phyloP scores from a whole-genome alignment of 371 early-diverging fungal species.

The Ordospora pajunii region DNA sequence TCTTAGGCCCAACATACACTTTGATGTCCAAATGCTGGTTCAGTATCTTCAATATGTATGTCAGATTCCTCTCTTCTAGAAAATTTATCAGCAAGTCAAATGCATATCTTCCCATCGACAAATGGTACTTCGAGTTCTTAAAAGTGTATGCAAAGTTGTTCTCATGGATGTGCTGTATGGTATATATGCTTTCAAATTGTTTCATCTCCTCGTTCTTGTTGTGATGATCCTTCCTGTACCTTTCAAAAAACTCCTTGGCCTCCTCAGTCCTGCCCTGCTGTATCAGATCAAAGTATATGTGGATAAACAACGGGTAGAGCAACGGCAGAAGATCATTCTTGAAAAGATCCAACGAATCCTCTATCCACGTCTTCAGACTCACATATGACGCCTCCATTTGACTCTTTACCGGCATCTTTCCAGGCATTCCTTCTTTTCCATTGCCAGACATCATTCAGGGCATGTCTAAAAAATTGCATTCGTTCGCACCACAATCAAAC shows the following conservation, averaged over 20 bases:
- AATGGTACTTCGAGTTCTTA: slow-evolving; percentile 72
- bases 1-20: slow-evolving; percentile 60
- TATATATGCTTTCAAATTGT: slow-evolving; percentile 64
- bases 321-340: slow-evolving; percentile 70
- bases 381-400: slow-evolving; percentile 63
- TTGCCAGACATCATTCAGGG: neutral
- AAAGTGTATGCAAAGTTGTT: slow-evolving; percentile 71
- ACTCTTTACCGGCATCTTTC: neutral
- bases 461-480: neutral
- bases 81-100: slow-evolving; percentile 80
- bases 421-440: neutral
- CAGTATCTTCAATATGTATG: slow-evolving; percentile 75
- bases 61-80: slow-evolving; percentile 76
- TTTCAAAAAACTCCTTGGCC: slow-evolving; percentile 71
- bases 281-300: slow-evolving; percentile 79
- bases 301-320: slow-evolving; percentile 83
- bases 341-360: slow-evolving; percentile 74
- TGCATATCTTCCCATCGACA: slow-evolving; percentile 76
- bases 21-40: slow-evolving; percentile 81
- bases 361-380: slow-evolving; percentile 76
- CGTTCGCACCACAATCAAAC: too few species aligned
- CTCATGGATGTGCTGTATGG: slow-evolving; percentile 68
- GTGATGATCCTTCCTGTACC: slow-evolving; percentile 67
- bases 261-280: slow-evolving; percentile 46
- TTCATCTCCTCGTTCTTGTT: slow-evolving; percentile 66